Evolutionary conservation across 148 eudicot genomes (phyloP), one percentile per base, ranked within the genome.

Genomic region (Rhododendron simsii): DNA sequence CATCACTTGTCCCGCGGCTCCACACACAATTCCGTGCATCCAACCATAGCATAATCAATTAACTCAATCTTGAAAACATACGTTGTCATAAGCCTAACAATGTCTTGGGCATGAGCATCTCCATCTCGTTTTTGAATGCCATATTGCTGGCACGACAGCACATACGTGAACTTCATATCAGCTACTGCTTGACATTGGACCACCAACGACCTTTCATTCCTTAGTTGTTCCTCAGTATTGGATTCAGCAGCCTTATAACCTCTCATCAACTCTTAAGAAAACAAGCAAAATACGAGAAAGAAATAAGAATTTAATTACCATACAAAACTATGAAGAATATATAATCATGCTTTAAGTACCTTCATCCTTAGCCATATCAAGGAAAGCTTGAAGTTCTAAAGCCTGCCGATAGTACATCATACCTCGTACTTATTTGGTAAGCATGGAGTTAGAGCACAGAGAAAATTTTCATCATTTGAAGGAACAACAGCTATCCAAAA

Each of bases 321-420:
- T 28, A 67, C 21, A 76, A 67, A 13, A 37, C 11, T 35, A 77
- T 14, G 13, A 83, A 65, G 47, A 35, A 80, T 65, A 15, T 65
- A 15, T 55, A 21, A 75, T 20, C 59, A 67, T 7, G 51, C 63
- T 63, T 63, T 83, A 41, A 45, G 84, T 84, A 93, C 94, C 94
- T 86, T 92, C 94, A 16, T 90, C 91, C 78, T 92, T 90, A 82
- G 96, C 96, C 93, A 88, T 92, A 86, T 93, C 96, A 88, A 93
- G 94, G 84, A 92, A 93, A 77, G 96, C 94, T 88, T 92, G 94
- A 86, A 93, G 94, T 89, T 93, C 94, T 90, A 93, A 88, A 59
- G 94, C 93, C 90, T 92, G 92, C 55, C 92, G 93, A 81, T 92
- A 91, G 87, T 93, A 93, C 96, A 93, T 93, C 96, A 93, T 93